These are phyloP conservation scores for Brasenia schreberi DNA, from an alignment of 164 flowering plant genomes.

Conservation along the genomic window DNA sequence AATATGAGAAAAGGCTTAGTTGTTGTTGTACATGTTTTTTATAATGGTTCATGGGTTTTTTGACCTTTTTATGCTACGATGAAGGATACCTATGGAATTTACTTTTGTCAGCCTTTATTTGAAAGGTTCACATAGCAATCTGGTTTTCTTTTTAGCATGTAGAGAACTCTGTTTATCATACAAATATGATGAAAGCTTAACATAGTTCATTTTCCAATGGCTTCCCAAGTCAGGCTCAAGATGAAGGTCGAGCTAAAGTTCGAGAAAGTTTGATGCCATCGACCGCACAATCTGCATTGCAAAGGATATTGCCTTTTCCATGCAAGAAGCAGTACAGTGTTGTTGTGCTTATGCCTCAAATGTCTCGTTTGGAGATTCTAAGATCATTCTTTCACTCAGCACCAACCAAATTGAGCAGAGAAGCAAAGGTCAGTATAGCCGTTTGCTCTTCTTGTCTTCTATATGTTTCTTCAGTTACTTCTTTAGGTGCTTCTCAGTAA, in stretches of 20 bases:
- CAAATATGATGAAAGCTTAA: too few relatives aligned
- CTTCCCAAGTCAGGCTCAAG: slow-evolving; percentile 46
- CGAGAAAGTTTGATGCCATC: slow-evolving; percentile 43
- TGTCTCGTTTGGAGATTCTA: slow-evolving; percentile 24
- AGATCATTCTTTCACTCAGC: slow-evolving; percentile 26
- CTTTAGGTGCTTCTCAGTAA: not conserved
- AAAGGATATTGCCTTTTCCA: slow-evolving; percentile 65
- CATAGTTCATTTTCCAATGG: not conserved
- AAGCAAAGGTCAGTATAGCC: slow-evolving; percentile 43
- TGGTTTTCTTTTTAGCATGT: not conserved
- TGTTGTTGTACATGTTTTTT: too few relatives aligned
- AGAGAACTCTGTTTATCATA: not conserved
- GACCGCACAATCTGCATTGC: slow-evolving; percentile 55
- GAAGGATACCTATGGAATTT: too few relatives aligned
- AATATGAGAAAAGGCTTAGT: too few relatives aligned
- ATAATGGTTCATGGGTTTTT: too few relatives aligned
- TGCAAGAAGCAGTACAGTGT: slow-evolving; percentile 75
- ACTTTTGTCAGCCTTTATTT: too few relatives aligned
- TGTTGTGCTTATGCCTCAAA: slow-evolving; percentile 75
- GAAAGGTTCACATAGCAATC: not conserved
- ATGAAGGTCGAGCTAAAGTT: slow-evolving; percentile 61
- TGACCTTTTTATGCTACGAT: too few relatives aligned
- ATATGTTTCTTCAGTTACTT: not conserved
- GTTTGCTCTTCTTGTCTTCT: not conserved
- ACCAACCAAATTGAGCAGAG: slow-evolving; percentile 13